Conservation (phyloP, 1,284 basidiomycete species). For the Cutaneotrichosporon mucoides region DNA sequence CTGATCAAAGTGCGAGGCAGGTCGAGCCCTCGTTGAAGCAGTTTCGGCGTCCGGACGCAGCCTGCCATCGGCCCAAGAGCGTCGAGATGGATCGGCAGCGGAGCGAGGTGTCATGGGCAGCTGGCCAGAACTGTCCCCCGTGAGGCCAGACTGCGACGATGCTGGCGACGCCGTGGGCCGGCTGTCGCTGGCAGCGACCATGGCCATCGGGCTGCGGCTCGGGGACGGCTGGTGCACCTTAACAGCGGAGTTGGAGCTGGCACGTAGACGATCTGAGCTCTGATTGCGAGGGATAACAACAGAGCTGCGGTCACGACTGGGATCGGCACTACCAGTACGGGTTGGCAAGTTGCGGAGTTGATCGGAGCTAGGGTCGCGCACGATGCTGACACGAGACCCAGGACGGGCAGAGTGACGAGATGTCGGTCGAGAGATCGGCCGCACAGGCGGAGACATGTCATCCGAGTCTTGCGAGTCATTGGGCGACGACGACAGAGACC, state of each 20-base stretch:
- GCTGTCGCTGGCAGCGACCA: conserved; percentile 1
- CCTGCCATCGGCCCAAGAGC: conserved; percentile 17
- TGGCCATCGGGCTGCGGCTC: conserved; percentile 1
- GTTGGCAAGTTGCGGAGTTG: conserved; percentile 1
- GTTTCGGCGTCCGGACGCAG: not conserved
- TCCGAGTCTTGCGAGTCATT: conserved; percentile 7
- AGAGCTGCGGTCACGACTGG: too few relatives aligned
- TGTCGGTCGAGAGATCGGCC: not conserved
- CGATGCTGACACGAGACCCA: conserved; percentile 3
- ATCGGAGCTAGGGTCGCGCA: not conserved
- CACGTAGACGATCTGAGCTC: too few relatives aligned
- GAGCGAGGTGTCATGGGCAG: conserved; percentile 28
- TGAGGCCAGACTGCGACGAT: conserved; percentile 23
- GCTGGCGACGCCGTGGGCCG: conserved; percentile 23
- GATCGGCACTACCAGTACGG: not conserved
- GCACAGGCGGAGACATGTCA: not conserved
- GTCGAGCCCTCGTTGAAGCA: conserved; percentile 3
- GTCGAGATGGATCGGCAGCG: conserved; percentile 7
- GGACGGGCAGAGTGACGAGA: conserved; percentile 10
- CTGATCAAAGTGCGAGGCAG: conserved; percentile 4
- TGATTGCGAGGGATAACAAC: too few relatives aligned
- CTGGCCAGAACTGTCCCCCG: conserved; percentile 20
- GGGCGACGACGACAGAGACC: conserved; percentile 17
- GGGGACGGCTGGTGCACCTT: conserved; percentile 8
- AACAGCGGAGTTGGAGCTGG: too few relatives aligned